Evolutionary conservation across 192 early-diverging fungal genomes (phyloP), one percentile per base, ranked within the genome.

Genomic region (Coemansia sp.): DNA sequence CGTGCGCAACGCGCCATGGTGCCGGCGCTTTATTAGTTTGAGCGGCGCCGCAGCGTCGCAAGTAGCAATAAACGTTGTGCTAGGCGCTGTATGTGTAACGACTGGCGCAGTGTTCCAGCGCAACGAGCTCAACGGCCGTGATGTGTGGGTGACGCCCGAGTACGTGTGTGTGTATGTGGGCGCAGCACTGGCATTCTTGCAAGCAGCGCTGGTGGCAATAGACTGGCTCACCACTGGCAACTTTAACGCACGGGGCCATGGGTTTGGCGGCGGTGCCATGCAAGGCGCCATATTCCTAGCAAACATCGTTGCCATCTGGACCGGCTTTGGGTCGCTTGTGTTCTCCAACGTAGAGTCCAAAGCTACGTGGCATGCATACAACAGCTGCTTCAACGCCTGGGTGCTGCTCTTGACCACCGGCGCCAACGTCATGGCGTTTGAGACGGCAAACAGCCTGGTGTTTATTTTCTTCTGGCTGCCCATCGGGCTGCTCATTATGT

Each of bases 391-490:
- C 59, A 68, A 69, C 53, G 54, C 74, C 25, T 82, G 79, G 79
- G 65, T 64, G 11, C 24, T 70, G 41, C 65, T 82, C 17, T 70
- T 76, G 27, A 76, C 74, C 24, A 73, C 79, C 7, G 79, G 79
- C 22, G 58, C 71, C 5, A 67, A 75, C 6, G 71, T 66, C 15
- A 60, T 73, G 24, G 59, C 62, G 45, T 61, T 64, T 23, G 22
- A 51, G 23, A 82, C 79, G 2, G 52, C 58, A 38, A 76, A 70
- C 60, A 82, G 79, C 67, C 69, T 73, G 55, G 58, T 76, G 9
- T 82, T 82, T 49, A 63, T 76, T 6, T 71, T 82, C 41, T 82
- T 82, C 66, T 82, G 79, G 79, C 70, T 82, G 23, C 79, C 79
- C n/a, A 58, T 76, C 45, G 79, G 79, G 35, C 38, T 76, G 60